phyloP scores from a whole-genome alignment of 1,284 basidiomycete species.

The Pholiota adiposa region DNA sequence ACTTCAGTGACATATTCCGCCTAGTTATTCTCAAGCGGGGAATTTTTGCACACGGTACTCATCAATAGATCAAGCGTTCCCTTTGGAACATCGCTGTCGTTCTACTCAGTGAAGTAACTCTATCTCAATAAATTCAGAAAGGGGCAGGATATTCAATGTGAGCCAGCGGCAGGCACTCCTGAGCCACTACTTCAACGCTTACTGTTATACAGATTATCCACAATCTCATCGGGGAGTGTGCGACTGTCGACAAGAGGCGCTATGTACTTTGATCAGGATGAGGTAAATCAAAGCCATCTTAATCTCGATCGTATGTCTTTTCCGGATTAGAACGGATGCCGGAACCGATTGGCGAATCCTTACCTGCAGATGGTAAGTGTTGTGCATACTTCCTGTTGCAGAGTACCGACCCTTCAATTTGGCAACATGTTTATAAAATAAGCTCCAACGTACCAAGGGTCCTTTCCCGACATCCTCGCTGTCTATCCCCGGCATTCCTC shows the following conservation, averaged over 20 bases:
- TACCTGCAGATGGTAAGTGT: conserved; percentile 23
- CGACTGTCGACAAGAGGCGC: not conserved
- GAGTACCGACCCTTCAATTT: conserved; percentile 20
- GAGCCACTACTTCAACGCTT: too few species aligned
- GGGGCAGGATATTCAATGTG: not conserved
- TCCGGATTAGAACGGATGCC: conserved; percentile 1
- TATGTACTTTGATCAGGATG: not conserved
- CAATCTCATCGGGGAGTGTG: not conserved
- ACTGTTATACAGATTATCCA: not conserved
- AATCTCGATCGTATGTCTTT: conserved; percentile 1
- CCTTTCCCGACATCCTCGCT: conserved; percentile 10
- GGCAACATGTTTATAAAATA: conserved; percentile 21
- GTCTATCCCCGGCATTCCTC: conserved; percentile 7
- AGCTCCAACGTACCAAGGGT: conserved; percentile 6
- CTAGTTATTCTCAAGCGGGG: not conserved
- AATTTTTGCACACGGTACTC: not conserved
- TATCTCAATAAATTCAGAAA: not conserved
- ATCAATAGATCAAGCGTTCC: not conserved
- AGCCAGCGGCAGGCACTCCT: not conserved
- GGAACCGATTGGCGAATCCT: conserved; percentile 9
- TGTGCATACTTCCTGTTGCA: conserved; percentile 19
- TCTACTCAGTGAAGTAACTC: not conserved
- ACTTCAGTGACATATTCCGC: not conserved
- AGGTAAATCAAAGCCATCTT: not conserved
- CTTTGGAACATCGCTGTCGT: not conserved